Conservation (phyloP, 169 alveolate species). For the Cystoisospora suis region DNA sequence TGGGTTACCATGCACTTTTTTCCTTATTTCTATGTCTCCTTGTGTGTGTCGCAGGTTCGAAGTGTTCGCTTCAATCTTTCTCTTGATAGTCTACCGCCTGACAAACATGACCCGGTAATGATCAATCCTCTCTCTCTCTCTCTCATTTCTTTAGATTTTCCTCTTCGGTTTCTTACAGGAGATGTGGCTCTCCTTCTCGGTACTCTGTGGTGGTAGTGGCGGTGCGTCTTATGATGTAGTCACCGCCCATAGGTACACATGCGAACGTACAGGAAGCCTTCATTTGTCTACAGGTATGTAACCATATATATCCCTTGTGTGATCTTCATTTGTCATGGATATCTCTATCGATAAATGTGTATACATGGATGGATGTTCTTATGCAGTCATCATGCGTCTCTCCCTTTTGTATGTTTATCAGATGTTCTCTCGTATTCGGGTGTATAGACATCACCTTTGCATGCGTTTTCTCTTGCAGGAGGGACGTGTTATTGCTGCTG, state of each 20-base stretch:
- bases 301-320: no score
- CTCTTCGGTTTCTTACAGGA: no score
- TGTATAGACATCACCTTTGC: neutral
- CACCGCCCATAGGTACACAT: no score
- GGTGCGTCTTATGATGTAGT: no score
- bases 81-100: neutral
- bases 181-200: no score
- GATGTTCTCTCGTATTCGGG: neutral
- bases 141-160: neutral
- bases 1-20: neutral
- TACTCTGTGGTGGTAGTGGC: no score
- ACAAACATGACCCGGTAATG: conserved; percentile 1
- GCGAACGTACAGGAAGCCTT: no score
- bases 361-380: no score
- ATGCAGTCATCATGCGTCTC: neutral
- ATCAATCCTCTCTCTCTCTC: neutral
- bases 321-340: no score
- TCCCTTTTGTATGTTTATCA: neutral
- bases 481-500: conserved; percentile 19
- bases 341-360: no score
- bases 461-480: neutral
- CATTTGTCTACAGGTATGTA: no score
- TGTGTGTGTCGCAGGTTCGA: neutral
- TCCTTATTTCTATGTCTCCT: neutral
- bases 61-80: neutral